Percentiles rank a stretch among this genome's conserved stretches.
phyloP scores from a whole-genome alignment of 352 stramenopile genomes.

The Phytophthora sojae region DNA sequence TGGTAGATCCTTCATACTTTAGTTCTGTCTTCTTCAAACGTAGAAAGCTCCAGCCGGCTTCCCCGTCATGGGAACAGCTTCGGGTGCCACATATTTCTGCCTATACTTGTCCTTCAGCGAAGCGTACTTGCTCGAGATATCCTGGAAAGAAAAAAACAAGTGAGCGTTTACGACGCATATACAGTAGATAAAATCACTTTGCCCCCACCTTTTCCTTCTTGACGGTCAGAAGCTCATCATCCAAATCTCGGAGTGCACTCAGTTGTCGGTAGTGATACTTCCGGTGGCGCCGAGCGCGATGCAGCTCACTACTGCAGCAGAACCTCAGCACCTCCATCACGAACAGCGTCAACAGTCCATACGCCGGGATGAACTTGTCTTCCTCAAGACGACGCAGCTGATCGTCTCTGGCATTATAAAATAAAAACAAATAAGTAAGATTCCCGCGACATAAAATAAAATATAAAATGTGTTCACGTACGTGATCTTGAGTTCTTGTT shows the following conservation, averaged over 20 bases:
- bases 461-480: constrained; percentile 19
- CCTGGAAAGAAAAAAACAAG: constrained; percentile 35
- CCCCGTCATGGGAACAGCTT: constrained; percentile 39
- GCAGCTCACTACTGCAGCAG: constrained; percentile 69
- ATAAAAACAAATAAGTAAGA: constrained; percentile 16
- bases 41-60: constrained; percentile 39
- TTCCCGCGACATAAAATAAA: neutral
- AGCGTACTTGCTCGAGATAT: constrained; percentile 79
- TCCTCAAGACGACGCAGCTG: constrained; percentile 61
- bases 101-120: constrained; percentile 79
- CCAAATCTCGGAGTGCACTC: constrained; percentile 62
- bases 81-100: constrained; percentile 71
- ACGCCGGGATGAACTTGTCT: constrained; percentile 76
- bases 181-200: neutral
- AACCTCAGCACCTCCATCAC: constrained; percentile 75
- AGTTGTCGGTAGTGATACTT: constrained; percentile 74
- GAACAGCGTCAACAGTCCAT: constrained; percentile 68
- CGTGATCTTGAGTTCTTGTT: constrained; percentile 72
- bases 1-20: neutral
- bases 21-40: constrained; percentile 33
- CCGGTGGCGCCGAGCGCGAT: constrained; percentile 51
- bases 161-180: neutral
- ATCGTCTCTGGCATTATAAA: constrained; percentile 45
- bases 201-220: constrained; percentile 71
- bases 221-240: constrained; percentile 73